Evolutionary conservation across 140 eudicot species (phyloP).

Genomic region (Senecio squalidus): DNA sequence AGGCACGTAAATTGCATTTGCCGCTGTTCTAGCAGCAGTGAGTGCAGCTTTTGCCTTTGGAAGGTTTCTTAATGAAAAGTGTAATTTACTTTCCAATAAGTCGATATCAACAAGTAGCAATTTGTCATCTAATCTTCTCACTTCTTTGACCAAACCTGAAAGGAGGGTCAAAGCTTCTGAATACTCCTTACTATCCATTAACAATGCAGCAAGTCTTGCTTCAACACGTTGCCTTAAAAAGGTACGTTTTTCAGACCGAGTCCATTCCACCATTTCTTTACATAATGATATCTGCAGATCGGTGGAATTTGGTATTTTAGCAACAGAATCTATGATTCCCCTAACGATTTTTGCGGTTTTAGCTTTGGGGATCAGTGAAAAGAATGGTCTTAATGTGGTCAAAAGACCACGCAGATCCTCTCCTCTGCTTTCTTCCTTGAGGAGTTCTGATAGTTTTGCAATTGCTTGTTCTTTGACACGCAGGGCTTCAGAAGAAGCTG

Average conservation of each 20-base stretch:
- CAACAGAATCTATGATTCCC: conserved; percentile 67
- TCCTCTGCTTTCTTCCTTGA: conserved; percentile 64
- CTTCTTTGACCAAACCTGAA: conserved; percentile 78
- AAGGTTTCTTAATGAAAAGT: conserved; percentile 79
- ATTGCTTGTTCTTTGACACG: conserved; percentile 85
- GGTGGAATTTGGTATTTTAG: conserved; percentile 75
- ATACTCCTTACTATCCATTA: conserved; percentile 88
- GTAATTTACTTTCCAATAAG: conserved; percentile 76
- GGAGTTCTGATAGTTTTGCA: conserved; percentile 62
- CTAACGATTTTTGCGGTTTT: conserved; percentile 91
- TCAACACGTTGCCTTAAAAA: conserved; percentile 86
- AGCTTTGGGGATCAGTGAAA: conserved; percentile 83
- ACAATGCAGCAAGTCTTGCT: conserved; percentile 81
- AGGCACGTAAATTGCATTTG: conserved; percentile 91
- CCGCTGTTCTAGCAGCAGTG: conserved; percentile 95
- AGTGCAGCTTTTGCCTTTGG: conserved; percentile 92
- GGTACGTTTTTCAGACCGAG: conserved; percentile 77
- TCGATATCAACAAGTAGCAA: conserved; percentile 85
- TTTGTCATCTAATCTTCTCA: conserved; percentile 85
- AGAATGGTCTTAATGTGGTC: conserved; percentile 71
- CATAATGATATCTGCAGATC: conserved; percentile 81
- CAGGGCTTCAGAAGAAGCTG: conserved; percentile 76
- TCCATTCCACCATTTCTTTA: conserved; percentile 86
- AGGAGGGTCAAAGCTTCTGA: conserved; percentile 78
- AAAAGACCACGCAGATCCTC: conserved; percentile 72